phyloP scores from a whole-genome alignment of 2,329 filamentous ascomycete genomes.

The Fusarium caatingaense region DNA sequence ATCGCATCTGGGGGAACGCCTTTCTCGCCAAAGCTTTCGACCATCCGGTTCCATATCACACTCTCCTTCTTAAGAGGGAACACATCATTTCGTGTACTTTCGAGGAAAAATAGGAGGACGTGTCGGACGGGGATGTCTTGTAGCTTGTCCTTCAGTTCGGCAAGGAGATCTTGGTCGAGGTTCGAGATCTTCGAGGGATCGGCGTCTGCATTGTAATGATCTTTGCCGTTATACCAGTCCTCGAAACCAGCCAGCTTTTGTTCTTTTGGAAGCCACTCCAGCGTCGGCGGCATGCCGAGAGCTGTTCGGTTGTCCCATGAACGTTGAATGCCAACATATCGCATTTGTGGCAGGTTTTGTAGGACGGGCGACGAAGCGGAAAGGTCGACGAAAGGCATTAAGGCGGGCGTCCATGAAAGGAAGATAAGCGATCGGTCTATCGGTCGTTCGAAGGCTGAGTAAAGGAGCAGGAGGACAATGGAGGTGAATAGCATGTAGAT shows the following conservation, averaged over 20 bases:
- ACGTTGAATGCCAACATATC: slow-evolving; percentile 36
- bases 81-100: slow-evolving; percentile 59
- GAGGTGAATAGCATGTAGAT: neutral
- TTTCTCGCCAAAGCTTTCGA: slow-evolving; percentile 45
- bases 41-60: slow-evolving; percentile 50
- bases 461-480: slow-evolving; percentile 34
- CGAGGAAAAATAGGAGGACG: slow-evolving; percentile 56
- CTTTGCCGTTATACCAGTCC: slow-evolving; percentile 45
- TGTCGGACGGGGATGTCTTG: slow-evolving; percentile 54
- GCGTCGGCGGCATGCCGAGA: slow-evolving; percentile 28
- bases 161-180: slow-evolving; percentile 48
- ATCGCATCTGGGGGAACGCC: slow-evolving; percentile 49
- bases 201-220: slow-evolving; percentile 51
- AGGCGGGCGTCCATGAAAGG: slow-evolving; percentile 51
- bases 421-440: slow-evolving; percentile 48
- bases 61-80: slow-evolving; percentile 58
- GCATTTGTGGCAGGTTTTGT: slow-evolving; percentile 38
- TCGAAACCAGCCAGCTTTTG: slow-evolving; percentile 38
- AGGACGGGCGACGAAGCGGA: slow-evolving; percentile 47
- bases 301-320: slow-evolving; percentile 48
- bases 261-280: slow-evolving; percentile 46
- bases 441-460: slow-evolving; percentile 44
- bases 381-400: slow-evolving; percentile 51
- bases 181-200: slow-evolving; percentile 58
- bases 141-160: slow-evolving; percentile 43